These are phyloP conservation scores for Phytophthora brassicae DNA, from an alignment of 352 stramenopile species.

Conservation along the genomic window DNA sequence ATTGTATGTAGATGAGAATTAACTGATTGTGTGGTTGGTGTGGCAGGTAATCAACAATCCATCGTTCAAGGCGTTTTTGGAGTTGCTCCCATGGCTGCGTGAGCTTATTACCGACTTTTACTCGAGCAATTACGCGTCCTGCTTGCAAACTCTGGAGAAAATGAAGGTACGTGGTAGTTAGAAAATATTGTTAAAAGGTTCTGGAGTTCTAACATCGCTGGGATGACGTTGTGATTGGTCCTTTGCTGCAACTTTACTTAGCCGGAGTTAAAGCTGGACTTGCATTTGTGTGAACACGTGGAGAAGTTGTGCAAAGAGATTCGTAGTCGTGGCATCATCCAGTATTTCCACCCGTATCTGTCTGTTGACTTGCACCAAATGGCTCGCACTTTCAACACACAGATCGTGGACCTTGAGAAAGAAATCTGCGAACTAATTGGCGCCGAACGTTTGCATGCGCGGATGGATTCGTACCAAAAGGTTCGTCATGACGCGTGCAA, in stretches of 20 bases:
- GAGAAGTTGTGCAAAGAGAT: constrained; percentile 80
- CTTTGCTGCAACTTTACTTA: constrained; percentile 17
- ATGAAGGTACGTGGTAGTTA: constrained; percentile 49
- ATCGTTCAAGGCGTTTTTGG: constrained; percentile 88
- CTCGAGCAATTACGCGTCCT: constrained; percentile 84
- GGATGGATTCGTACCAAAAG: constrained; percentile 90
- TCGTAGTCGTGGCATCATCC: constrained; percentile 80
- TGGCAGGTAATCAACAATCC: constrained; percentile 81
- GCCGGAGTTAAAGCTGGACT: constrained; percentile 74
- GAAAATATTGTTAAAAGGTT: neutral
- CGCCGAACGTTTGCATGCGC: constrained; percentile 68
- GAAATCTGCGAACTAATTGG: constrained; percentile 82
- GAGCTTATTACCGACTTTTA: constrained; percentile 90
- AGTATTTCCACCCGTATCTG: constrained; percentile 89
- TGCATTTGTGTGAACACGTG: constrained; percentile 80
- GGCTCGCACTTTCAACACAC: constrained; percentile 82
- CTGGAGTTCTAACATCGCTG: neutral
- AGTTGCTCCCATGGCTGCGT: constrained; percentile 83
- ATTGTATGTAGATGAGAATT: neutral
- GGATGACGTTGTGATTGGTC: neutral
- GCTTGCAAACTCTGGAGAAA: constrained; percentile 73
- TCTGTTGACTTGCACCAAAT: constrained; percentile 87
- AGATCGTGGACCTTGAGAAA: constrained; percentile 61
- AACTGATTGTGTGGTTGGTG: neutral
- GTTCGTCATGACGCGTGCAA: constrained; percentile 22